These are phyloP conservation scores for Geosmithia flava DNA, from an alignment of 2,329 filamentous ascomycete genomes.

Conservation along the genomic window DNA sequence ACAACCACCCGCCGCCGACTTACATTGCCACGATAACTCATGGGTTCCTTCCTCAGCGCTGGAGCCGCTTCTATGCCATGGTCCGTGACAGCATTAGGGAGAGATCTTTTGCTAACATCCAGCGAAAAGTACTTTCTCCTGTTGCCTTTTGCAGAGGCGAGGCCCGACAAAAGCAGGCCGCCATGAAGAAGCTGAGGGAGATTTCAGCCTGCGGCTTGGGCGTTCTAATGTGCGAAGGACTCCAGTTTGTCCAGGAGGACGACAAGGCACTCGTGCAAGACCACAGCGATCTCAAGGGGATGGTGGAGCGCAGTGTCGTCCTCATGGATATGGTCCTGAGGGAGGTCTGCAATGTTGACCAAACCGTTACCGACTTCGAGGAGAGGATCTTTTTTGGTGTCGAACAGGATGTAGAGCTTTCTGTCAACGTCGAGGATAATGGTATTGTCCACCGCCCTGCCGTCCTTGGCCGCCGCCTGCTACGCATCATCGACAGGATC, in stretches of 20 bases:
- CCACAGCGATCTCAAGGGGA: conserved; percentile 49
- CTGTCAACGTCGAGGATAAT: conserved; percentile 35
- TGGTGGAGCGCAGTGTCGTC: conserved; percentile 68
- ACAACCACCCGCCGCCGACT: conserved; percentile 14
- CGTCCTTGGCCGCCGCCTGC: conserved; percentile 53
- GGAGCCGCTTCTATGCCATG: conserved; percentile 66
- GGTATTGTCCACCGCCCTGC: conserved; percentile 31
- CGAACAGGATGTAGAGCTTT: conserved; percentile 46
- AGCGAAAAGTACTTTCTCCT: conserved; percentile 62
- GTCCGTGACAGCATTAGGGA: conserved; percentile 66
- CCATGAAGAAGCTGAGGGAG: conserved; percentile 60
- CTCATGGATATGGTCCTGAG: conserved; percentile 78
- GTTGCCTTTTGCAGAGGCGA: conserved; percentile 65
- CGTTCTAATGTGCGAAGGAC: conserved; percentile 74
- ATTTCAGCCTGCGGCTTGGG: conserved; percentile 80
- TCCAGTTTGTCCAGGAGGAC: conserved; percentile 53
- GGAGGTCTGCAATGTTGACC: conserved; percentile 53
- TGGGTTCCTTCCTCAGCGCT: conserved; percentile 33
- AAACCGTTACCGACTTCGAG: conserved; percentile 50
- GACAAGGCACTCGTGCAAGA: conserved; percentile 40
- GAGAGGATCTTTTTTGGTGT: conserved; percentile 52
- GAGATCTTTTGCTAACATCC: conserved; percentile 58
- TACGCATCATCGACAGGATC: conserved; percentile 54
- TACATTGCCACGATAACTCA: conserved; percentile 9
- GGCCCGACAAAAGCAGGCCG: conserved; percentile 60